Conservation (phyloP, 2,329 filamentous ascomycete species). For the Orbilia oligospora region DNA sequence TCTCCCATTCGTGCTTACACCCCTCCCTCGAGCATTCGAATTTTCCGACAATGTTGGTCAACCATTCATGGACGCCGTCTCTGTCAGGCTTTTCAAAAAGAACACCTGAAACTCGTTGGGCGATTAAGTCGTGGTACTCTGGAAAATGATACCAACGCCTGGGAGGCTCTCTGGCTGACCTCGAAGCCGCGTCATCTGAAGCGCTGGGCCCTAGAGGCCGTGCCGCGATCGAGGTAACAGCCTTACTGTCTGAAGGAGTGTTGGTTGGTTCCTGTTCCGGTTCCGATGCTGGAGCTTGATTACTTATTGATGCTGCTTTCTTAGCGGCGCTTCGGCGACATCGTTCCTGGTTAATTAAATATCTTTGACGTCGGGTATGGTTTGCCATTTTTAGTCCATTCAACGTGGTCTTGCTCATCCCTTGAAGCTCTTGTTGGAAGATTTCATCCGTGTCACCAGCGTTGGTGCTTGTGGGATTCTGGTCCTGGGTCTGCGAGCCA, state of each 20-base stretch:
- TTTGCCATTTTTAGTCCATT: slow-evolving; percentile 17
- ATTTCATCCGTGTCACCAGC: not conserved
- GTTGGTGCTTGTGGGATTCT: not conserved
- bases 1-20: slow-evolving; percentile 29
- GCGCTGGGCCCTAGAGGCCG: too few species aligned
- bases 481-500: not conserved
- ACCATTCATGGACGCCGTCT: not conserved
- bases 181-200: too few species aligned
- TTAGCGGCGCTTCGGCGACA: slow-evolving; percentile 6
- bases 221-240: too few species aligned
- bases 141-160: slow-evolving; percentile 16
- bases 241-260: too few species aligned
- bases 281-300: not conserved
- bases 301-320: not conserved
- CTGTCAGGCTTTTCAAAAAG: not conserved
- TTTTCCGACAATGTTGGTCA: slow-evolving; percentile 9
- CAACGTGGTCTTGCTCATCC: slow-evolving; percentile 13
- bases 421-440: slow-evolving; percentile 32
- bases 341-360: slow-evolving; percentile 38
- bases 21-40: slow-evolving; percentile 27
- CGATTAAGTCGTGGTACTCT: slow-evolving; percentile 26
- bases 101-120: slow-evolving; percentile 7
- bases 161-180: not conserved
- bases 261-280: not conserved
- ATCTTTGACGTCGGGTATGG: slow-evolving; percentile 22